Evolutionary conservation across 495 filamentous ascomycete species (phyloP).

Genomic region (Xylona heveae): DNA sequence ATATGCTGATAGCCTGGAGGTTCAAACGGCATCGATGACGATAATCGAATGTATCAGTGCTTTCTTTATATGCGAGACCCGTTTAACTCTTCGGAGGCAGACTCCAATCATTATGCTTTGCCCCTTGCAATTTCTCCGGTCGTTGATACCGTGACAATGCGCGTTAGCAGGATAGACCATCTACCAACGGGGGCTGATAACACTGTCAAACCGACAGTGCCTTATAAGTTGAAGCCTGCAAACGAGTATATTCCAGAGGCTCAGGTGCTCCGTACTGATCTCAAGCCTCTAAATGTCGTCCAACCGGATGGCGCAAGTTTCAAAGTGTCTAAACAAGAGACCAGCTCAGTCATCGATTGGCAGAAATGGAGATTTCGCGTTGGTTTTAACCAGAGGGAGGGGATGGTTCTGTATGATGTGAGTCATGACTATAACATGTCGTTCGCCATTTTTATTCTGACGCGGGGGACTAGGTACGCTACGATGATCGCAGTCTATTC

Average conservation of each 20-base stretch:
- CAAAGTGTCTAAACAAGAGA: conserved; percentile 21
- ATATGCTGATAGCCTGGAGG: conserved; percentile 13
- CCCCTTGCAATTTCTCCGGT: conserved; percentile 64
- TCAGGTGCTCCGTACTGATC: conserved; percentile 35
- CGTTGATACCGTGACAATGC: conserved; percentile 37
- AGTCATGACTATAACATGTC: background rate
- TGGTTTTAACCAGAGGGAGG: conserved; percentile 18
- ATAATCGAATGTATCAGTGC: conserved; percentile 38
- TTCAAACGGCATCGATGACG: conserved; percentile 39
- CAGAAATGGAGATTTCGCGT: conserved; percentile 18
- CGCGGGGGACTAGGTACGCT: conserved; percentile 26
- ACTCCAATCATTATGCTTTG: conserved; percentile 61
- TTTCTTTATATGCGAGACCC: conserved; percentile 46
- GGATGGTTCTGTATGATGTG: conserved; percentile 15
- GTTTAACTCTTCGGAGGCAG: conserved; percentile 27
- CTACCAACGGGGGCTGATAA: conserved; percentile 40
- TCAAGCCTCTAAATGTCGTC: conserved; percentile 56
- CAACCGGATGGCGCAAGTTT: conserved; percentile 67
- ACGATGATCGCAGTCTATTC: conserved; percentile 44
- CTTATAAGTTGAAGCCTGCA: conserved; percentile 31
- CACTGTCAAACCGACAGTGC: conserved; percentile 27
- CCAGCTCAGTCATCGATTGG: conserved; percentile 8
- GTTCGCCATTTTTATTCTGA: too few relatives aligned
- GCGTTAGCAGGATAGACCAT: conserved; percentile 39
- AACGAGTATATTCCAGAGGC: conserved; percentile 59